These are phyloP conservation scores for Aspergillus aculeatus DNA, from an alignment of 2,329 filamentous ascomycete genomes.

Conservation along the genomic window DNA sequence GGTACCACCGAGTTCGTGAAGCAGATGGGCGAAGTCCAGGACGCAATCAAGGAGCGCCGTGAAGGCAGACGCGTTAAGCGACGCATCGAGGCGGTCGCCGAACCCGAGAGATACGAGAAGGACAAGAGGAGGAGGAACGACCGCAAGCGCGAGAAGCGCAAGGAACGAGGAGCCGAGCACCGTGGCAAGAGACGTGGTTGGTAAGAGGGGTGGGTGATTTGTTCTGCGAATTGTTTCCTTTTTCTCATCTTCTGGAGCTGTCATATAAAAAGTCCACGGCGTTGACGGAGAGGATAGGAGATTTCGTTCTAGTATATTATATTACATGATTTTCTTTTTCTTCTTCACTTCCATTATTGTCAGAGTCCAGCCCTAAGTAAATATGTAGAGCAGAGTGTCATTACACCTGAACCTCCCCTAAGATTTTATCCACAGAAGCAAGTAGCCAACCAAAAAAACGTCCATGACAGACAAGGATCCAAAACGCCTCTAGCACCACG, in stretches of 20 bases:
- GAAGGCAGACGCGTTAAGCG: slow-evolving; percentile 78
- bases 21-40: slow-evolving; percentile 69
- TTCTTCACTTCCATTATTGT: background rate
- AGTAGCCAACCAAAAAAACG: background rate
- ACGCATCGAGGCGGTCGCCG: slow-evolving; percentile 79
- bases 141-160: slow-evolving; percentile 78
- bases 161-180: slow-evolving; percentile 72
- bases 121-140: slow-evolving; percentile 83
- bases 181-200: slow-evolving; percentile 70
- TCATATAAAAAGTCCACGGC: slow-evolving; percentile 20
- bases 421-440: background rate
- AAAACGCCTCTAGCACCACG: background rate
- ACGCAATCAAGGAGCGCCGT: slow-evolving; percentile 68
- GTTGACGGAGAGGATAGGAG: slow-evolving; percentile 20
- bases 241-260: slow-evolving; percentile 10
- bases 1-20: slow-evolving; percentile 78
- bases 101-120: slow-evolving; percentile 74
- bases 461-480: too few species aligned
- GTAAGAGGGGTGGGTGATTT: slow-evolving; percentile 40
- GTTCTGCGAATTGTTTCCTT: too few species aligned
- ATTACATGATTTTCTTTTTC: slow-evolving; percentile 4
- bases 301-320: background rate
- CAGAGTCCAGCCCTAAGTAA: slow-evolving; percentile 19
- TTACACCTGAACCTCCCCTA: background rate
- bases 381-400: background rate